Conservation (phyloP, 2,329 filamentous ascomycete genomes). For the Fusarium haematococcum region DNA sequence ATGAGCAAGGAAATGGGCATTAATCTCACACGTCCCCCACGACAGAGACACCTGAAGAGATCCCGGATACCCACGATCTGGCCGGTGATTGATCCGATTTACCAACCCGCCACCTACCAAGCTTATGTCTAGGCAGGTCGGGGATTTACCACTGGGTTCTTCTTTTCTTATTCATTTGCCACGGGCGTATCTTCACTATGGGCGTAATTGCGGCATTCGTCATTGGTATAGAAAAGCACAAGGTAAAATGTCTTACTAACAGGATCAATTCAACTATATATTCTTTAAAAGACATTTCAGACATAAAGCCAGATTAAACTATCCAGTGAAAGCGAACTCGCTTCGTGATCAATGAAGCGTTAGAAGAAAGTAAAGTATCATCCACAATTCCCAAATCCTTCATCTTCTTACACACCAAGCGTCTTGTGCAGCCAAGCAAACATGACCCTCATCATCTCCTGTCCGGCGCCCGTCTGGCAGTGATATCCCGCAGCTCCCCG, state of each 20-base stretch:
- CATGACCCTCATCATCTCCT: conserved; percentile 2
- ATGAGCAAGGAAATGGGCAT: neutral
- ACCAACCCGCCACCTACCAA: neutral
- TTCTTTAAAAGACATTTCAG: neutral
- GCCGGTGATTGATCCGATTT: too few species aligned
- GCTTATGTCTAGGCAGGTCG: too few species aligned
- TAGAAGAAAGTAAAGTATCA: neutral
- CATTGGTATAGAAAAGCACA: neutral
- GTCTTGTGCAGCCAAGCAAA: conserved; percentile 1
- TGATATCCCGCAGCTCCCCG: neutral
- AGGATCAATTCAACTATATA: neutral
- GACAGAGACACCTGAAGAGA: too few species aligned
- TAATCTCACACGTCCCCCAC: too few species aligned
- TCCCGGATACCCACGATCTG: too few species aligned
- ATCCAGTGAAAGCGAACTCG: neutral
- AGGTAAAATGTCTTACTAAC: too few species aligned
- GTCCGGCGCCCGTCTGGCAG: neutral
- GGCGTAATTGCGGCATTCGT: too few species aligned
- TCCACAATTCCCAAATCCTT: neutral
- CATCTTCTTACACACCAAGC: neutral
- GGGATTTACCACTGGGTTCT: too few species aligned
- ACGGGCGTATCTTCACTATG: neutral
- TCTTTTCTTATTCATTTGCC: neutral
- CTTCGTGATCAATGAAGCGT: neutral
- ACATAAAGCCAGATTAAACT: neutral